A percentile compares a stretch with the other conserved stretches of the same genome.
These are phyloP conservation scores for Penicillium sp. DNA, from an alignment of 2,329 filamentous ascomycete species.

Conservation along the genomic window DNA sequence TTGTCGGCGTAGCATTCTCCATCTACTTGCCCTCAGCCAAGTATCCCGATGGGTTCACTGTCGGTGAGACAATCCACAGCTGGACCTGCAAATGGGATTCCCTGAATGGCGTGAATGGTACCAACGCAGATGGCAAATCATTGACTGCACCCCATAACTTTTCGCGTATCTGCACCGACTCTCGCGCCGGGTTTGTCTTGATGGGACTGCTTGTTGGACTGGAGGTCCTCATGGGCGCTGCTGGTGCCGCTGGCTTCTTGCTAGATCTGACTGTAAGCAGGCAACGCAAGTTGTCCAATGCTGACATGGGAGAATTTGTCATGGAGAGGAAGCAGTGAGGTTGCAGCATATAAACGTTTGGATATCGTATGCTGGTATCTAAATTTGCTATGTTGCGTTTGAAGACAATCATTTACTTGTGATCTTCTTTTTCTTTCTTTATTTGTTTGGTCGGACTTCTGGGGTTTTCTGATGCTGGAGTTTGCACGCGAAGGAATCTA, in stretches of 20 bases:
- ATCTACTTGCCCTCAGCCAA: constrained; percentile 30
- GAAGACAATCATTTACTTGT: not conserved
- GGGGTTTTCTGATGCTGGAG: not conserved
- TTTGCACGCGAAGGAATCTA: not conserved
- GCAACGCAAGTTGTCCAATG: constrained; percentile 19
- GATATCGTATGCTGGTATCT: not conserved
- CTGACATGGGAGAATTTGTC: constrained; percentile 2
- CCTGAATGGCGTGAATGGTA: constrained; percentile 14
- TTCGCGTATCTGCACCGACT: constrained; percentile 34
- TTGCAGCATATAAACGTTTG: not conserved
- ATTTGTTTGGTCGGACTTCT: no score
- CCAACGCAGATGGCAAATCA: constrained; percentile 12
- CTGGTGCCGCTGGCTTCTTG: constrained; percentile 28
- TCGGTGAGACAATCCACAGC: constrained; percentile 35
- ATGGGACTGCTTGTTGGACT: constrained; percentile 32
- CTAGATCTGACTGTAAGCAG: constrained; percentile 27
- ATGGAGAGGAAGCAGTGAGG: constrained; percentile 12
- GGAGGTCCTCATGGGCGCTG: constrained; percentile 30
- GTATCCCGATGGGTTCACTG: constrained; percentile 26
- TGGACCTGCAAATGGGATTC: constrained; percentile 41
- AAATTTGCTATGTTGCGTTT: not conserved
- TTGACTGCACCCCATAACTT: constrained; percentile 33
- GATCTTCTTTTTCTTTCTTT: not conserved
- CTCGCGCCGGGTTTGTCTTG: constrained; percentile 32
- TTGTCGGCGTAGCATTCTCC: constrained; percentile 29